Conservation (phyloP, 805 yeast species). For the Candida montana region DNA sequence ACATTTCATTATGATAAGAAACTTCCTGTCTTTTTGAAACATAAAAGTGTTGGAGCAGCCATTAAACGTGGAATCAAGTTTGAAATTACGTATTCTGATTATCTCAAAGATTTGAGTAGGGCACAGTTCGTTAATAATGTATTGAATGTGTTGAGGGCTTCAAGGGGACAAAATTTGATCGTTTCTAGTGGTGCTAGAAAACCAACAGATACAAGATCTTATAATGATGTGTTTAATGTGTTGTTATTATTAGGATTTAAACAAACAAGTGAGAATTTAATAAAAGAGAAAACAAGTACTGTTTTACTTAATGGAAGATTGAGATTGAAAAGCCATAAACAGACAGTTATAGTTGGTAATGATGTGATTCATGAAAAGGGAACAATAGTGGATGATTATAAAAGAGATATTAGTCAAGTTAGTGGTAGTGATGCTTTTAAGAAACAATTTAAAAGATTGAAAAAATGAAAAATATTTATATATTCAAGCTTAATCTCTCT, state of each 20-base stretch:
- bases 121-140: conserved; percentile 66
- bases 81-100: conserved; percentile 66
- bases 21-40: conserved; percentile 73
- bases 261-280: conserved; percentile 48
- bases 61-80: conserved; percentile 75
- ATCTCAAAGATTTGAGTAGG: conserved; percentile 43
- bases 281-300: conserved; percentile 48
- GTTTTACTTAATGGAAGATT: conserved; percentile 71
- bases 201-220: conserved; percentile 56
- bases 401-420: conserved; percentile 18
- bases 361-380: conserved; percentile 28
- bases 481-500: too few relatives aligned
- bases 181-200: conserved; percentile 68
- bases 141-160: conserved; percentile 70
- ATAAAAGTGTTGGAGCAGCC: conserved; percentile 80
- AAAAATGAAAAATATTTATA: too few relatives aligned
- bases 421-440: conserved; percentile 21
- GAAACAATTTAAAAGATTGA: conserved; percentile 20
- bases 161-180: conserved; percentile 75
- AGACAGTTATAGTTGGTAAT: conserved; percentile 56
- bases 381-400: conserved; percentile 9
- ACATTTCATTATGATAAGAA: conserved; percentile 63
- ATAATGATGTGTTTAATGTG: conserved; percentile 63
- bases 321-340: conserved; percentile 71
- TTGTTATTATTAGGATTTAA: conserved; percentile 68